Conservation (phyloP, 2,329 filamentous ascomycete species). For the Sordariomycetes sp. region DNA sequence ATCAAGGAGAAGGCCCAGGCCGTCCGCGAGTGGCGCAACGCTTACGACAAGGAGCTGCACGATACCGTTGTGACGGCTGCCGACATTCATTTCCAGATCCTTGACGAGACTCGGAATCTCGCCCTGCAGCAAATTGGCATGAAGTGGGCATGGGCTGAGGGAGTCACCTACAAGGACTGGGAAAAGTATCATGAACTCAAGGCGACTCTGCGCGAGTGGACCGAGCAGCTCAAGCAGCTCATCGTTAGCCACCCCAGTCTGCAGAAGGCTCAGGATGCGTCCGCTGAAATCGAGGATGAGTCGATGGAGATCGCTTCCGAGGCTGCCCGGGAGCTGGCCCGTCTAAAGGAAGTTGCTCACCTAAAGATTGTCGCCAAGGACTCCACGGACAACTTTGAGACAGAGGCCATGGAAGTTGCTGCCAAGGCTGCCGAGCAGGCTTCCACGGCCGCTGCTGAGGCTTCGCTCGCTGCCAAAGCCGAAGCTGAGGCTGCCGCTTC, state of each 20-base stretch:
- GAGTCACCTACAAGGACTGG: constrained; percentile 96
- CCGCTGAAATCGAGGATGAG: constrained; percentile 61
- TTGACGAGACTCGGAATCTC: constrained; percentile 74
- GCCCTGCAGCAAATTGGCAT: constrained; percentile 88
- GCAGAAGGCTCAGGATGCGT: constrained; percentile 55
- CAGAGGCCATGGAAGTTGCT: constrained; percentile 50
- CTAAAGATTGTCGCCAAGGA: constrained; percentile 78
- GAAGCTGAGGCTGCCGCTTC: constrained; percentile 22
- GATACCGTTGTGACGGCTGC: constrained; percentile 61
- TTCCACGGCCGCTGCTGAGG: constrained; percentile 8
- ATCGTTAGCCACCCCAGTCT: constrained; percentile 67
- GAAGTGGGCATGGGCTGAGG: constrained; percentile 93
- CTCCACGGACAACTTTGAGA: constrained; percentile 68
- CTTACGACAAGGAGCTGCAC: constrained; percentile 62
- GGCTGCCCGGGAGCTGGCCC: constrained; percentile 69
- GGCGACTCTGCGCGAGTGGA: constrained; percentile 75
- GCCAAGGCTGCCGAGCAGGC: constrained; percentile 21
- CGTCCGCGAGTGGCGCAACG: constrained; percentile 67
- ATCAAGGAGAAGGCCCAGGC: constrained; percentile 72
- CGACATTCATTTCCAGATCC: constrained; percentile 71
- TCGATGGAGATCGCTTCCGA: constrained; percentile 74
- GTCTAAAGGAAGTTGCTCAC: constrained; percentile 72
- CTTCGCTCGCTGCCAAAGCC: constrained; percentile 9
- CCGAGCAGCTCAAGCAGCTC: constrained; percentile 67
- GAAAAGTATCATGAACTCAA: constrained; percentile 86